Evolutionary conservation across 202 grass and related monocot genomes (phyloP), one percentile per base, ranked within the genome.

Genomic region (Schoenoplectus triqueter): DNA sequence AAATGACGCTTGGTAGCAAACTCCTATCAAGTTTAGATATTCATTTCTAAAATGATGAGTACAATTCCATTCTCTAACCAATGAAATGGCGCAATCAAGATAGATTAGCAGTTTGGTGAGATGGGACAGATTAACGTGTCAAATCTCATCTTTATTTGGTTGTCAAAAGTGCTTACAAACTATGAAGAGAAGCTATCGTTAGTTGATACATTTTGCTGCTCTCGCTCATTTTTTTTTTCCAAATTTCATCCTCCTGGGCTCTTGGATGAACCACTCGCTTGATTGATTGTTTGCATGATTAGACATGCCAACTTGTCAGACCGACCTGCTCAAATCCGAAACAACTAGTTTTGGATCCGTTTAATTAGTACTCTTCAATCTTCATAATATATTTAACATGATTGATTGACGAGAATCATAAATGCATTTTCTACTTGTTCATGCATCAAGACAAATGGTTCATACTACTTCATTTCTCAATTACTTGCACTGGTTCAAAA

Each of bases 181-280:
- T 64, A 82, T 69, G 80, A 82, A 82, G 49, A 66, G 80, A 64
- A 82, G 80, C 80, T 69, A 17, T 82, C 80, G 49, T 82, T 66
- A 66, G 62, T 82, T 82, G 80, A 20, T 82, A 21, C 45, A 65
- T 63, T 19, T 41, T 42, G 22, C 8, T 46, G 42, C 39, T 44
- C 19, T 20, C 19, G 31, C 0, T 39, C 4, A n/a, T n/a, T 69
- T 69, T n/a, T 7, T 45, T 46, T 52, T 52, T 21, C 18, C 3
- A 11, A 54, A 77, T 15, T 77, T 56, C 0, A 56, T 56, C 51
- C 51, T 77, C 73, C 50, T 3, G 72, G 11, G 20, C 73, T 77
- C 51, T 57, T 77, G 51, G 73, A 77, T 77, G 4, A 77, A 77
- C 49, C 72, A 55, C 51, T 13, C 50, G 11, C 31, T 76, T 76